A percentile compares a stretch with the other conserved stretches of the same genome.
These are phyloP conservation scores for Aaosphaeria pasadenensis DNA, from an alignment of 2,329 filamentous ascomycete species.

Conservation along the genomic window DNA sequence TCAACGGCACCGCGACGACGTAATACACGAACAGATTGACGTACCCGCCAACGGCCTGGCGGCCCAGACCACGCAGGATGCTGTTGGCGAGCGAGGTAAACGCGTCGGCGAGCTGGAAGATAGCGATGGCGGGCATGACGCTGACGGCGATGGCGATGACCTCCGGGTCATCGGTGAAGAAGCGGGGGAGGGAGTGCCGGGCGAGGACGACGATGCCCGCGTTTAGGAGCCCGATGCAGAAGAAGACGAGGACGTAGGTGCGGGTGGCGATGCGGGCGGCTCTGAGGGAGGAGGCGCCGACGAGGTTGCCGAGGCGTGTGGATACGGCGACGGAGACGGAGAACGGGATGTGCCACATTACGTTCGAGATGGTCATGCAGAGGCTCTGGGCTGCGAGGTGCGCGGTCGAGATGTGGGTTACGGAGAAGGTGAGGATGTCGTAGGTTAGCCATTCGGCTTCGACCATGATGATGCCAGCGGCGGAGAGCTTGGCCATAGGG, in stretches of 20 bases:
- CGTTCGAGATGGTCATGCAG: constrained; percentile 32
- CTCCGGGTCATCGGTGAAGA: constrained; percentile 34
- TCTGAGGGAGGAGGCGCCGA: constrained; percentile 34
- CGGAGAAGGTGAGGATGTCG: constrained; percentile 62
- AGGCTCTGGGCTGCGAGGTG: constrained; percentile 75
- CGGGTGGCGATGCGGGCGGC: constrained; percentile 33
- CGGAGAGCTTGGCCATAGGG: constrained; percentile 80
- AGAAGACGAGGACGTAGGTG: constrained; percentile 31
- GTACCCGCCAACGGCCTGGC: constrained; percentile 39
- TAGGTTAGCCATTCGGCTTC: constrained; percentile 57
- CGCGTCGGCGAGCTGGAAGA: constrained; percentile 39
- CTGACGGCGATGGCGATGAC: constrained; percentile 31
- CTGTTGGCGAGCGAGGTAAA: constrained; percentile 36
- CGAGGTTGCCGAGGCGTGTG: constrained; percentile 39
- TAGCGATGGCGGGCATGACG: constrained; percentile 34
- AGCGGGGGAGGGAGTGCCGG: constrained; percentile 29
- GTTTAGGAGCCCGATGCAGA: constrained; percentile 33
- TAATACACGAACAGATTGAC: constrained; percentile 39
- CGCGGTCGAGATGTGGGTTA: constrained; percentile 74
- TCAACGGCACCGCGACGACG: constrained; percentile 35
- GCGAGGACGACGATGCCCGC: constrained; percentile 27
- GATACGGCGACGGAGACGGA: constrained; percentile 38
- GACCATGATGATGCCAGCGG: constrained; percentile 91
- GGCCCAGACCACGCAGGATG: constrained; percentile 35
- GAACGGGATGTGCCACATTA: constrained; percentile 42